Evolutionary conservation across 2,329 filamentous ascomycete genomes (phyloP).

Genomic region (Aureobasidium pullulans): DNA sequence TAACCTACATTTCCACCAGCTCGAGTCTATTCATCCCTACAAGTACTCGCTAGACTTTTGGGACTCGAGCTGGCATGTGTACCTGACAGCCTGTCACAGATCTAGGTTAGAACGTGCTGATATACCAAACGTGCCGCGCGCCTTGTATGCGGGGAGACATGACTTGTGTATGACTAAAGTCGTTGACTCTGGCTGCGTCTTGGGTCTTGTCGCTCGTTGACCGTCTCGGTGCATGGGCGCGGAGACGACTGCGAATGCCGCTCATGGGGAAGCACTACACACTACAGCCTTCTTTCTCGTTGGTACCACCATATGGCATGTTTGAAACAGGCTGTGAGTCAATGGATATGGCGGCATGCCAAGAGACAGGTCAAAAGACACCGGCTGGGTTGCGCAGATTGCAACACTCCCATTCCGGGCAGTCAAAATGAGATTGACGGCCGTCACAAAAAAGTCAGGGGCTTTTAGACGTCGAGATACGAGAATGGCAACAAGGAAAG

Average conservation of each 20-base stretch:
- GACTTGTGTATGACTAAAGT: conserved; percentile 11
- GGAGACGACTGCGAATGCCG: neutral
- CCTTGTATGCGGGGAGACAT: conserved; percentile 11
- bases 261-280: neutral
- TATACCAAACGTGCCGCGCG: conserved; percentile 12
- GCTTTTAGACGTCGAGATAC: neutral
- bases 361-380: neutral
- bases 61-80: conserved; percentile 9
- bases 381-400: neutral
- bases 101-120: conserved; percentile 13
- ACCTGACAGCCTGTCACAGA: conserved; percentile 13
- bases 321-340: neutral
- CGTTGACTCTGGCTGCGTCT: neutral
- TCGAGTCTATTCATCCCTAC: neutral
- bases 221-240: neutral
- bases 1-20: neutral
- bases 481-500: neutral
- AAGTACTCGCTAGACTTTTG: neutral
- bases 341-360: conserved; percentile 6
- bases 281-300: conserved; percentile 7
- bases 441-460: conserved; percentile 3
- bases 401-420: neutral
- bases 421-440: conserved; percentile 1
- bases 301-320: conserved; percentile 9
- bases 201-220: neutral